Percentiles rank a stretch among this genome's conserved stretches.
Evolutionary conservation across 495 filamentous ascomycete species (phyloP).

Genomic region (Achaetomiella virescens): DNA sequence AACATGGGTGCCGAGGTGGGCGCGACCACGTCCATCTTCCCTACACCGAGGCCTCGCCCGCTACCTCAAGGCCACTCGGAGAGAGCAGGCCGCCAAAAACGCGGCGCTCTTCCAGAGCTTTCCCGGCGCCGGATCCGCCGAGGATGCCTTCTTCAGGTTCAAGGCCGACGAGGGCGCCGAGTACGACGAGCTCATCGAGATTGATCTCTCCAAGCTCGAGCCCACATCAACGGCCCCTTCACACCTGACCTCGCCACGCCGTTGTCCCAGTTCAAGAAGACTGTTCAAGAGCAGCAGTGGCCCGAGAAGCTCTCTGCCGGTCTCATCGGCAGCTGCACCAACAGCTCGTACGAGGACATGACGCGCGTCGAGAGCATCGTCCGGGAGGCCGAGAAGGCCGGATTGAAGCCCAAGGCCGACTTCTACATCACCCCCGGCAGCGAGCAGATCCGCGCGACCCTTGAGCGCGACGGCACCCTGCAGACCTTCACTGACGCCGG

Average conservation of each 20-base stretch:
- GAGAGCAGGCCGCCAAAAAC: slow-evolving; percentile 61
- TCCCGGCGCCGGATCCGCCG: slow-evolving; percentile 29
- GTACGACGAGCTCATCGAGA: slow-evolving; percentile 89
- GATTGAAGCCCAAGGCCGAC: slow-evolving; percentile 77
- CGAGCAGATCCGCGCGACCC: slow-evolving; percentile 91
- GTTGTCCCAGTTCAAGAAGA: slow-evolving; percentile 76
- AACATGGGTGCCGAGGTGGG: slow-evolving; percentile 92
- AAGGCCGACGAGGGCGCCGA: slow-evolving; percentile 70
- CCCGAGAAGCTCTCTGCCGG: slow-evolving; percentile 84
- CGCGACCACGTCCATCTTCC: slow-evolving; percentile 91
- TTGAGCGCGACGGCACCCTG: slow-evolving; percentile 79
- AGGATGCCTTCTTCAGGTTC: slow-evolving; percentile 44
- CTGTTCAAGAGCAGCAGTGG: slow-evolving; percentile 79
- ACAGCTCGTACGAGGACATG: slow-evolving; percentile 98
- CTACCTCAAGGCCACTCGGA: slow-evolving; percentile 80
- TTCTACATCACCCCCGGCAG: slow-evolving; percentile 96
- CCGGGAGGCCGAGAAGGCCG: slow-evolving; percentile 79
- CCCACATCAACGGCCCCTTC: slow-evolving; percentile 98
- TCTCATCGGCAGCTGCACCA: slow-evolving; percentile 95
- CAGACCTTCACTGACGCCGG: slow-evolving; percentile 82
- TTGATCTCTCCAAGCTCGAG: slow-evolving; percentile 83
- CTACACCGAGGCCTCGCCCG: slow-evolving; percentile 43
- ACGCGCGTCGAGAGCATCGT: slow-evolving; percentile 86
- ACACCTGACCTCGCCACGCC: slow-evolving; percentile 93
- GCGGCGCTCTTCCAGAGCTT: slow-evolving; percentile 48